Percentiles rank a stretch among this genome's conserved stretches.
phyloP scores from a whole-genome alignment of 2,329 filamentous ascomycete genomes.

The Diaporthe sp. region DNA sequence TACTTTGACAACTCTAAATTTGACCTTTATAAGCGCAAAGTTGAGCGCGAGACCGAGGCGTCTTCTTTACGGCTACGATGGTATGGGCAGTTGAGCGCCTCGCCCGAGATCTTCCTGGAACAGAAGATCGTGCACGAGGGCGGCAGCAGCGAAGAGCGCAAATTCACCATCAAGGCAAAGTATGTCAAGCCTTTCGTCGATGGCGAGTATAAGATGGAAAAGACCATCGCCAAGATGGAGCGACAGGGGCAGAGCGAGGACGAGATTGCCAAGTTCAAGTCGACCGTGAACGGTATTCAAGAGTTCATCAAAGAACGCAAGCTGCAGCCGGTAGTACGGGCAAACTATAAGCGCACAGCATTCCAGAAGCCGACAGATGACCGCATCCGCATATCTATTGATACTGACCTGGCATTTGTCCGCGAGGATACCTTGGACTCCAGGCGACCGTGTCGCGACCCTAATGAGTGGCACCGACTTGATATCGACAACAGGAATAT shows the following conservation, averaged over 20 bases:
- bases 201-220: conserved; percentile 92
- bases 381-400: conserved; percentile 90
- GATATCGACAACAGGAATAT: conserved; percentile 89
- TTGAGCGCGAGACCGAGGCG: conserved; percentile 80
- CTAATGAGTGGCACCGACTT: conserved; percentile 88
- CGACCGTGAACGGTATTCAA: conserved; percentile 82
- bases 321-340: conserved; percentile 86
- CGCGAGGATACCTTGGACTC: conserved; percentile 81
- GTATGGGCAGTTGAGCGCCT: conserved; percentile 86
- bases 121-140: conserved; percentile 88
- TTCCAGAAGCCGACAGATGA: conserved; percentile 97
- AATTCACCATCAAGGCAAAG: conserved; percentile 92
- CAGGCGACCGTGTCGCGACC: conserved; percentile 89
- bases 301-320: conserved; percentile 82
- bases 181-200: conserved; percentile 90
- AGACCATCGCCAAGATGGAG: conserved; percentile 88
- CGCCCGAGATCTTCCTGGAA: conserved; percentile 87
- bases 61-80: conserved; percentile 89
- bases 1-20: conserved; percentile 95
- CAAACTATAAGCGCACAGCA: conserved; percentile 93
- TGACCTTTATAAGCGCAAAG: conserved; percentile 87
- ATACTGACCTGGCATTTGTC: conserved; percentile 93
- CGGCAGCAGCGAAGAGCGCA: conserved; percentile 82
- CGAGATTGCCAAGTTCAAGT: conserved; percentile 77
- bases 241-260: conserved; percentile 77